Evolutionary conservation across 805 yeast genomes (phyloP), one percentile per base, ranked within the genome.

Genomic region (Ogataea henricii): DNA sequence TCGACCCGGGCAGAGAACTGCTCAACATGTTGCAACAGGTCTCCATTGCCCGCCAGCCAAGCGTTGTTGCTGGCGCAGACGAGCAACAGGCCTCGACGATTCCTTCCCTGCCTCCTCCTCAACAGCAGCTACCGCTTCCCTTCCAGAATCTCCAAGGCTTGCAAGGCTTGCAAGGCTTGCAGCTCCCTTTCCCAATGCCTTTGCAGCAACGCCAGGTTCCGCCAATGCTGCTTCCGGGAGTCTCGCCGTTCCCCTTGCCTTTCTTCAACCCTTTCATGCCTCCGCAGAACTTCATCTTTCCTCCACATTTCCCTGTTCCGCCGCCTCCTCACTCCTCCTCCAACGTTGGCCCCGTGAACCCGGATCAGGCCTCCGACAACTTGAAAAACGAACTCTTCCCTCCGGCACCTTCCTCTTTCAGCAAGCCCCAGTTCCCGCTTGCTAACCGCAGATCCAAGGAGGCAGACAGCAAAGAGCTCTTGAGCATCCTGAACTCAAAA

Each of bases 1-100:
- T 65, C 23, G 92, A 86, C 65, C 89, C 90, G 1, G 94, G 94
- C 27, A 82, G 92, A 72, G 92, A 85, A 45, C 65, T 87, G 48
- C 74, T 87, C 58, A 79, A 84, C 52, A 75, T 85, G 63, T 71
- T 87, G 50, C 81, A 78, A 53, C 64, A 68, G 40, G 77, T 79
- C 14, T 73, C 77, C 6, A 64, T 63, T 25, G 62, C 59, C 14
- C 57, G 60, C 30, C 62, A 60, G 36, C 53, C 62, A 26, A 53
- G 54, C 33, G 29, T 30, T 8, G 34, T 30, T 30, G 34, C 25
- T 22, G 25, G 8, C 25, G 6, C 25, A 6, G 25, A 16, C 7
- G 34, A 30, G 9, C 30, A 27, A 12, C 30, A 27, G 14, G 5
- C 30, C 4, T 5, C 9, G 25, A 14, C 49, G 16, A 30, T 42